Evolutionary conservation across 2,329 filamentous ascomycete species (phyloP).

Genomic region (Fusarium verticillioides): DNA sequence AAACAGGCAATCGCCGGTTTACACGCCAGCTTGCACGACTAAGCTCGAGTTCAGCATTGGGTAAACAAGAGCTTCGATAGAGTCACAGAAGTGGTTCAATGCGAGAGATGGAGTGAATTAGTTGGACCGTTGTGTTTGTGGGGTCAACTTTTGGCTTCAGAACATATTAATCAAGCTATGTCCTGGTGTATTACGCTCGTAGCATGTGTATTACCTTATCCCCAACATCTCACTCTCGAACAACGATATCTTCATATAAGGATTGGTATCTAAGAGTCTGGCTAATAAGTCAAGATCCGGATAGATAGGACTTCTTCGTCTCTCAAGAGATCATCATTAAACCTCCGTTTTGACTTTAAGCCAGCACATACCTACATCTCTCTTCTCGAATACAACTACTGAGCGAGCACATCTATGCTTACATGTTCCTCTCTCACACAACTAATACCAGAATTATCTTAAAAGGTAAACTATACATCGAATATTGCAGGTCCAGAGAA

Average conservation of each 20-base stretch:
- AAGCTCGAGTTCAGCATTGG: neutral
- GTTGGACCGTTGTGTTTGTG: neutral
- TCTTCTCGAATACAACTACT: neutral
- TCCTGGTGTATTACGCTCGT: neutral
- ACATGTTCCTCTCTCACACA: neutral
- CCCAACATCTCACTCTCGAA: neutral
- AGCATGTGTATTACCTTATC: neutral
- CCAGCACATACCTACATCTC: neutral
- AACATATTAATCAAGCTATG: neutral
- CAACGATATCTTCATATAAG: too few relatives aligned
- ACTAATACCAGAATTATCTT: too few relatives aligned
- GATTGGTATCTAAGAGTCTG: too few relatives aligned
- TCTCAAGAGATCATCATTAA: neutral
- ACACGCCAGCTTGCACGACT: neutral
- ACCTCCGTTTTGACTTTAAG: neutral
- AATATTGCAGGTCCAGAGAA: neutral
- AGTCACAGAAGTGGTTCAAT: neutral
- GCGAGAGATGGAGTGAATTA: too few relatives aligned
- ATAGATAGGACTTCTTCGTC: too few relatives aligned
- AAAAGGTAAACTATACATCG: neutral
- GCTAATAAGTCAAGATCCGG: too few relatives aligned
- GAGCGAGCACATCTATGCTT: neutral
- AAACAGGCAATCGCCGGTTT: slow-evolving; percentile 34
- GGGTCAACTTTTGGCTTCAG: neutral
- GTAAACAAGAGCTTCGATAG: neutral